Percentiles rank a stretch among this genome's conserved stretches.
These are phyloP conservation scores for Chaetoceros muelleri DNA, from an alignment of 108 stramenopile genomes.

Conservation along the genomic window DNA sequence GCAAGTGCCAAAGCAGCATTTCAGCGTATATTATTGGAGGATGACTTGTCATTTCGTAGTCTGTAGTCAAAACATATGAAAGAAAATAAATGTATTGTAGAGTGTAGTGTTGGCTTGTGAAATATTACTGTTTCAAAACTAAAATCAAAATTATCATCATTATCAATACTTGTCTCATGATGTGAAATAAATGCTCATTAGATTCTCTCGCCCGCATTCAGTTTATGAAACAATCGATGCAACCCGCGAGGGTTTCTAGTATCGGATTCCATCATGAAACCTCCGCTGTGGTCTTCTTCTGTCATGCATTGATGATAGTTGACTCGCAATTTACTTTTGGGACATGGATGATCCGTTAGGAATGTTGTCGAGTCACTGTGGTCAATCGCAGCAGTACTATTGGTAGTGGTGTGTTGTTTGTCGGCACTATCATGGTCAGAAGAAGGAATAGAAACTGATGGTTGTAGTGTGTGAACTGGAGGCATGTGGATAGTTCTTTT, in stretches of 20 bases:
- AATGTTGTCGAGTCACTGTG: too few relatives aligned
- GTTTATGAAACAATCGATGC: not conserved
- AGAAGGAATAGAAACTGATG: too few relatives aligned
- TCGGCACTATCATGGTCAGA: too few relatives aligned
- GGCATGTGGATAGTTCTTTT: too few relatives aligned
- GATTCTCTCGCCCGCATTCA: not conserved
- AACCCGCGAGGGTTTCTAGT: not conserved
- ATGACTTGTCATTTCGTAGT: not conserved
- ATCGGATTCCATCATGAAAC: not conserved
- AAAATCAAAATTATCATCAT: not conserved
- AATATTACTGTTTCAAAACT: not conserved
- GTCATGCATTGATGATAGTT: not conserved
- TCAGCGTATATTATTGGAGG: not conserved
- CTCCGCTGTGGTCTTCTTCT: not conserved
- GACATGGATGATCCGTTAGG: too few relatives aligned
- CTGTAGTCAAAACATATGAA: too few relatives aligned
- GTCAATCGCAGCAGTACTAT: too few relatives aligned
- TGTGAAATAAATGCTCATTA: not conserved
- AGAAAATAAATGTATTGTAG: not conserved
- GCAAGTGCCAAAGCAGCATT: not conserved
- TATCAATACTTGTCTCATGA: too few relatives aligned
- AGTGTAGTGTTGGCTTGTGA: not conserved
- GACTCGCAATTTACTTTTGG: too few relatives aligned
- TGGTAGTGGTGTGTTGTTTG: too few relatives aligned
- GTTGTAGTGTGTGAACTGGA: too few relatives aligned